These are phyloP conservation scores for Yamadazyma songkhlaensis DNA, from an alignment of 1,139 yeast species.

Conservation along the genomic window DNA sequence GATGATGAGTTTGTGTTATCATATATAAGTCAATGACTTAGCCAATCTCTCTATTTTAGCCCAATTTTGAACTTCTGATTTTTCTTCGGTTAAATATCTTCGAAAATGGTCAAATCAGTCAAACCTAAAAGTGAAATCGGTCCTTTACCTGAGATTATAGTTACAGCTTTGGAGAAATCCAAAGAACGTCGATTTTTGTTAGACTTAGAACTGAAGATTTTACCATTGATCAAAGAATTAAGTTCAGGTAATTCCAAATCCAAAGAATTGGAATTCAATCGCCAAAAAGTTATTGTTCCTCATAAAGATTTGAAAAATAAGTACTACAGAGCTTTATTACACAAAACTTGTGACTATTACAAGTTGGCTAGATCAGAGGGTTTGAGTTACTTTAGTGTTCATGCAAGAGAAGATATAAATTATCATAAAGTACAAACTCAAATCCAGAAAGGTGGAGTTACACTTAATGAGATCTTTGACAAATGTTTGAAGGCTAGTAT, in stretches of 20 bases:
- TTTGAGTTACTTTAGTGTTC: neutral
- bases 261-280: neutral
- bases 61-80: no score
- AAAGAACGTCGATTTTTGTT: conserved; percentile 1
- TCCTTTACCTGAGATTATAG: conserved; percentile 1
- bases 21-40: no score
- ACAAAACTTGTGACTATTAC: conserved; percentile 69
- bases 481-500: neutral
- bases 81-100: no score
- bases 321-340: conserved; percentile 62
- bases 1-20: neutral
- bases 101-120: neutral
- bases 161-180: conserved; percentile 1
- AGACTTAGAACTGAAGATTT: conserved; percentile 5
- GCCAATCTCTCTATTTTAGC: no score
- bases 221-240: conserved; percentile 33
- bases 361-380: conserved; percentile 1
- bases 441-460: neutral
- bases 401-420: neutral
- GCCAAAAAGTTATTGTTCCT: conserved; percentile 1
- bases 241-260: no score
- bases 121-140: neutral
- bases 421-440: neutral
- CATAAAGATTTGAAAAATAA: conserved; percentile 36
- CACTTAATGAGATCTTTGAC: neutral